A percentile compares a stretch with the other conserved stretches of the same genome.
Evolutionary conservation across 2,329 filamentous ascomycete genomes (phyloP).

Genomic region (Helicocarpus griseus): DNA sequence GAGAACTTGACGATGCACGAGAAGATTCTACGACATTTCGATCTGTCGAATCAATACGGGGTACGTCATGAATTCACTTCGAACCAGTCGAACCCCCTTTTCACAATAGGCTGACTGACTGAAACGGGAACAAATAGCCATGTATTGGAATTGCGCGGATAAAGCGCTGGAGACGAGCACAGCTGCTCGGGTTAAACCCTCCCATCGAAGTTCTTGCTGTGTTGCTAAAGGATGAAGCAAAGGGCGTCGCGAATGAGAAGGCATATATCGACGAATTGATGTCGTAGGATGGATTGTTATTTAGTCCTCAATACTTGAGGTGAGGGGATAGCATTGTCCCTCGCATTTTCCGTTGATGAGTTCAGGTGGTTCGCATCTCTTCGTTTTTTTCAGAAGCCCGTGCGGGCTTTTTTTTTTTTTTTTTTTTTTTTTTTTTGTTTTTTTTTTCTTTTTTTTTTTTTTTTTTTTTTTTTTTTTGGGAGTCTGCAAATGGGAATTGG

Average conservation of each 20-base stretch:
- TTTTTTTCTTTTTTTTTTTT: background rate
- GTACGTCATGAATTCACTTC: slow-evolving; percentile 50
- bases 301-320: background rate
- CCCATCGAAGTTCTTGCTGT: slow-evolving; percentile 86
- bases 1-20: slow-evolving; percentile 60
- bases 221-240: slow-evolving; percentile 60
- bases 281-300: slow-evolving; percentile 6
- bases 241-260: slow-evolving; percentile 39
- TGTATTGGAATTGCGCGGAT: slow-evolving; percentile 75
- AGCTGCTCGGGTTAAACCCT: slow-evolving; percentile 71
- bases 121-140: slow-evolving; percentile 46
- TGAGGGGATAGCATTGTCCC: background rate
- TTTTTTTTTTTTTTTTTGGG: background rate
- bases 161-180: slow-evolving; percentile 80
- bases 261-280: slow-evolving; percentile 63
- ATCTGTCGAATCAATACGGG: slow-evolving; percentile 83
- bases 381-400: background rate
- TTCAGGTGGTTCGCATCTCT: background rate
- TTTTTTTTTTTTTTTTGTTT: background rate
- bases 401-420: background rate
- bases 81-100: background rate
- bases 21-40: slow-evolving; percentile 85
- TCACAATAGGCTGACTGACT: background rate
- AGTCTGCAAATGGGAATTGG: background rate
- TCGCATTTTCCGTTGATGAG: background rate